Conservation (phyloP, 208 protist species). For the Vickermania ingenoplastis region DNA sequence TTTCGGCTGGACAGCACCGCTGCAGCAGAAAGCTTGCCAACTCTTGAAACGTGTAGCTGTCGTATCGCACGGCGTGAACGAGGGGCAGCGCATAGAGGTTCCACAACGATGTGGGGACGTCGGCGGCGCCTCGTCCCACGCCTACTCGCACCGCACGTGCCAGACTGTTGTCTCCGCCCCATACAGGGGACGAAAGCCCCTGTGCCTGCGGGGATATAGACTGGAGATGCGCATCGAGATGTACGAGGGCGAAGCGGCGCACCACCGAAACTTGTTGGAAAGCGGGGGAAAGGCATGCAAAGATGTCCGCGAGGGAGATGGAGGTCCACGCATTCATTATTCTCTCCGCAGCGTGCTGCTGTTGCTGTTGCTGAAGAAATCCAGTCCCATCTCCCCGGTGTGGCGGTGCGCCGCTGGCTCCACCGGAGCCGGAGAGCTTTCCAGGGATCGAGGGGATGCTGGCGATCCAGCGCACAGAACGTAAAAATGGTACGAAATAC, state of each 20-base stretch:
- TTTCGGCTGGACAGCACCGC: not conserved
- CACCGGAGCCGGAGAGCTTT: not conserved
- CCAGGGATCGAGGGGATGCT: not conserved
- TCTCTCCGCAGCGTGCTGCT: constrained; percentile 39
- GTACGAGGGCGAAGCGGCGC: constrained; percentile 56
- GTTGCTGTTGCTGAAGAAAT: not conserved
- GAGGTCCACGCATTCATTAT: constrained; percentile 57
- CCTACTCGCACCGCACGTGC: too few species aligned
- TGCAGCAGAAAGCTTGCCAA: not conserved
- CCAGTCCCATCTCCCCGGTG: too few species aligned
- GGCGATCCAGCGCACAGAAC: constrained; percentile 84
- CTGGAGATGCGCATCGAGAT: constrained; percentile 37
- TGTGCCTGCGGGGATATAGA: too few species aligned
- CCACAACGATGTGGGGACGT: too few species aligned
- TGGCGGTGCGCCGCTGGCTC: not conserved
- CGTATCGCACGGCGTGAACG: not conserved
- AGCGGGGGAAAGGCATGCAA: constrained; percentile 64
- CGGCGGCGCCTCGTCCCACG: too few species aligned
- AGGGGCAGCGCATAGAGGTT: not conserved
- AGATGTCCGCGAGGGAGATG: constrained; percentile 47
- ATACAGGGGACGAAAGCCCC: too few species aligned
- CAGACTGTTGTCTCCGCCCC: not conserved
- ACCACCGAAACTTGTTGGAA: constrained; percentile 49
- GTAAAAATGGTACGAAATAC: constrained; percentile 87
- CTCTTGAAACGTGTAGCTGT: not conserved